Evolutionary conservation across 2,329 filamentous ascomycete genomes (phyloP).

Genomic region (Ascochyta fabae): DNA sequence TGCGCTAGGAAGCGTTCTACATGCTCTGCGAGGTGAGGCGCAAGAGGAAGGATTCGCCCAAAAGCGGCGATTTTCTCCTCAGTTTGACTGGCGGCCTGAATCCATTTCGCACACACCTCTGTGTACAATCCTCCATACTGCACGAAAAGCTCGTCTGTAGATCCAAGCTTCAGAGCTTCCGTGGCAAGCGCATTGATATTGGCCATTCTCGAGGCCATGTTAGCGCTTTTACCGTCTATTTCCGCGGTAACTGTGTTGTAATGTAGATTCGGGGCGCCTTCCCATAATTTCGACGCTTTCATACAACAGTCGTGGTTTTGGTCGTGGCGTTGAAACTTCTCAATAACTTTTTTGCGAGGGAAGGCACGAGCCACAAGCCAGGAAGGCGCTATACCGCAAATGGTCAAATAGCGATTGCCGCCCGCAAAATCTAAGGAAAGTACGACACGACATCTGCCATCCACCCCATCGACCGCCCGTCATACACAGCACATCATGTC

Average conservation of each 20-base stretch:
- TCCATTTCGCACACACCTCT: slow-evolving; percentile 84
- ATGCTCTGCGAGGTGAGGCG: slow-evolving; percentile 78
- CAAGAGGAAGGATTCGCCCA: slow-evolving; percentile 80
- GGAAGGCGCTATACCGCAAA: slow-evolving; percentile 31
- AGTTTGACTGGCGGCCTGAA: slow-evolving; percentile 53
- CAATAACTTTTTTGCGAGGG: slow-evolving; percentile 30
- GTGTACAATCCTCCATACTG: slow-evolving; percentile 78
- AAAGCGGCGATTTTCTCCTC: slow-evolving; percentile 68
- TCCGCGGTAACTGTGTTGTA: slow-evolving; percentile 17
- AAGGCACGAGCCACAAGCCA: slow-evolving; percentile 8
- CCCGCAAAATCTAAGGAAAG: slow-evolving; percentile 40
- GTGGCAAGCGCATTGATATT: slow-evolving; percentile 37
- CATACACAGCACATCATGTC: slow-evolving; percentile 49
- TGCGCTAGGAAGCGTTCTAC: slow-evolving; percentile 60
- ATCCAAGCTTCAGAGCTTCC: slow-evolving; percentile 64
- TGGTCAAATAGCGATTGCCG: slow-evolving; percentile 19
- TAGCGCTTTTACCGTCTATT: slow-evolving; percentile 27
- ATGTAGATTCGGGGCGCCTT: slow-evolving; percentile 37
- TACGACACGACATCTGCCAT: slow-evolving; percentile 21
- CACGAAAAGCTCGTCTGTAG: slow-evolving; percentile 75
- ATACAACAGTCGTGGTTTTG: slow-evolving; percentile 23
- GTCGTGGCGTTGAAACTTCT: slow-evolving; percentile 27
- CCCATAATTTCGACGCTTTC: slow-evolving; percentile 47
- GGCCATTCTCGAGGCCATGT: slow-evolving; percentile 33
- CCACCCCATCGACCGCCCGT: slow-evolving; percentile 24